phyloP scores from a whole-genome alignment of 2,329 filamentous ascomycete genomes.

The Drechslerella dactyloides region DNA sequence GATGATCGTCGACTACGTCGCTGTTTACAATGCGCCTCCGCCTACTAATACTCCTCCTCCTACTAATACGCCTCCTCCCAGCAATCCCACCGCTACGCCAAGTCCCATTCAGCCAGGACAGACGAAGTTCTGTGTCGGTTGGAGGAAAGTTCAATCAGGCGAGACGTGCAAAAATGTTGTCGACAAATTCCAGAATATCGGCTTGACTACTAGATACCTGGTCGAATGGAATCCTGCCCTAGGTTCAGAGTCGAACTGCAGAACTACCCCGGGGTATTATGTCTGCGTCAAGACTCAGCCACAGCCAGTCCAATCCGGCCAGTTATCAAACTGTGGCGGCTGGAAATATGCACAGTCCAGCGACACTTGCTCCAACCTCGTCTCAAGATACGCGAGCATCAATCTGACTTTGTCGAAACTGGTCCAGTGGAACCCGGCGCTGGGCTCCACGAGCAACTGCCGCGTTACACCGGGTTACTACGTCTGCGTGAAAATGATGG shows the following conservation, averaged over 20 bases:
- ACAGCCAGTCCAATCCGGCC: too few relatives aligned
- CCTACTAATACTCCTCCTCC: not conserved
- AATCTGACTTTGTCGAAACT: not conserved
- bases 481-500: not conserved
- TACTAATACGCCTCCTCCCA: slow-evolving; percentile 8
- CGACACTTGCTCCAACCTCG: slow-evolving; percentile 5
- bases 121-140: not conserved
- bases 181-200: not conserved
- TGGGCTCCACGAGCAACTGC: slow-evolving; percentile 8
- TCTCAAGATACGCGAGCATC: not conserved
- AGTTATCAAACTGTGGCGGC: not conserved
- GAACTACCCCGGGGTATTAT: not conserved
- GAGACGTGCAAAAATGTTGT: slow-evolving; percentile 3
- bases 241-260: not conserved
- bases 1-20: slow-evolving; percentile 60
- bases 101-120: not conserved
- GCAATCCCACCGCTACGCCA: not conserved
- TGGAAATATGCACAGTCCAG: slow-evolving; percentile 1
- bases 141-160: not conserved
- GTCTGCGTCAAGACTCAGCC: not conserved
- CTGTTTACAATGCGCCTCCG: slow-evolving; percentile 56
- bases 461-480: not conserved
- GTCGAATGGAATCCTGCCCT: slow-evolving; percentile 9
- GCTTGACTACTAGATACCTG: slow-evolving; percentile 4
- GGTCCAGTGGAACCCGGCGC: slow-evolving; percentile 10